A percentile compares a stretch with the other conserved stretches of the same genome.
These are phyloP conservation scores for Taphrina communis DNA, from an alignment of 1,139 yeast genomes.

Conservation along the genomic window DNA sequence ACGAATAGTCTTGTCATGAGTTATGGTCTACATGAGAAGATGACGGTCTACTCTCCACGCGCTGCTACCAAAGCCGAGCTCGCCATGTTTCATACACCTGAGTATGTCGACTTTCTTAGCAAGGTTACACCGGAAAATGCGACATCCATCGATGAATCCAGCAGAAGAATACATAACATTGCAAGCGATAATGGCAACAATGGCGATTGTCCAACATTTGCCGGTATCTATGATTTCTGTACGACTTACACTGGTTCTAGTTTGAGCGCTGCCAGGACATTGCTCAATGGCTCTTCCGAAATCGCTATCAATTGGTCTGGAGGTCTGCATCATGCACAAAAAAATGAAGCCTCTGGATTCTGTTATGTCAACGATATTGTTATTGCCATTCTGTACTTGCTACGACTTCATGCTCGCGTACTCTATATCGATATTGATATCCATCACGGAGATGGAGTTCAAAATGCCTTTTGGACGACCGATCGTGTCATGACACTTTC, in stretches of 20 bases:
- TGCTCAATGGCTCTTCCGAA: conserved; percentile 83
- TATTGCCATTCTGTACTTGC: conserved; percentile 82
- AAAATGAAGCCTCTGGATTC: conserved; percentile 93
- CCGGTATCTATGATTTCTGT: conserved; percentile 88
- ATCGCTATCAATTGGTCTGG: conserved; percentile 98
- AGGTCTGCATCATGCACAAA: conserved; percentile 90
- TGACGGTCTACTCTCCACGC: conserved; percentile 87
- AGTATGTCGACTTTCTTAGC: conserved; percentile 80
- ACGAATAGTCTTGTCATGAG: conserved; percentile 89
- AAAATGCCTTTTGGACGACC: conserved; percentile 94
- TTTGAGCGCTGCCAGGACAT: conserved; percentile 85
- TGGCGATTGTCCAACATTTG: conserved; percentile 91
- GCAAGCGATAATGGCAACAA: conserved; percentile 39
- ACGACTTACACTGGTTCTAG: conserved; percentile 90
- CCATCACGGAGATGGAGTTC: conserved; percentile 98
- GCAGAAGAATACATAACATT: conserved; percentile 33
- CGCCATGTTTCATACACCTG: conserved; percentile 80
- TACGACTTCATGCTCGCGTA: conserved; percentile 93
- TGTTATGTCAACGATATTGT: conserved; percentile 92
- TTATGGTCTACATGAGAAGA: conserved; percentile 81
- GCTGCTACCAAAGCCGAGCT: conserved; percentile 82
- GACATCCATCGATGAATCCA: conserved; percentile 61
- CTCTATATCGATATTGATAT: conserved; percentile 93
- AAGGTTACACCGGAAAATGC: conserved; percentile 80
- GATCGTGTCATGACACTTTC: conserved; percentile 98